Base-by-base conservation (phyloP, 306 rosid species). In the Citrullus mucosospermus region DNA sequence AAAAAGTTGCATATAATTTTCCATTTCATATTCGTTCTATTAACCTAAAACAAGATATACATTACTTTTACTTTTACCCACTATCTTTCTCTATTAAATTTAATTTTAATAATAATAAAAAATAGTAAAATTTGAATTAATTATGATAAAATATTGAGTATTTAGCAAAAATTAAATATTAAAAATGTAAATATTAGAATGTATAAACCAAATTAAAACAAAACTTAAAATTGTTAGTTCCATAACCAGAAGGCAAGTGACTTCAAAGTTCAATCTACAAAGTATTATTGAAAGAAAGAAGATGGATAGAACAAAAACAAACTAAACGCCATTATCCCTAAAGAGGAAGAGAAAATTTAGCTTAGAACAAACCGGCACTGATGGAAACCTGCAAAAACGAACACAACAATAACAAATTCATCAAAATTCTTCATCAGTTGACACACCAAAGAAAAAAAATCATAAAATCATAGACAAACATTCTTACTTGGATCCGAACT, bases 401-500 rank as follows among this genome's bases (percentile, higher is more conserved):
- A 57, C 62, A 57, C 20, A 57, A 63, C 70, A 15, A 34, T 3
- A 69, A 6, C 4, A 17, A 8, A 12, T 54, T 15, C 69, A 50
- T 51, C 12, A 65, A 16, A 32, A 18, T 28, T 20, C 30, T 6
- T 6, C 32, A 65, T 8, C 10, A 12, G 59, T 3, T 12, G 5
- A 73, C 28, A 30, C 39, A 5, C 65, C 36, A 30, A 44, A 15
- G 53, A 58, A 11, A 3, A 15, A 30, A 25, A 16, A 3, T 14
- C 8, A 53, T 15, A 2, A 10, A 68, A 20, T 43, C 2, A 9
- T 10, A 36, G 16, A 25, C 1, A 25, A 25, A 75, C 39, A 60
- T 17, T 65, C 87, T 88, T 86, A 95, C 97, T 95, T 84, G 99
- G 99, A 81, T 95, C 99, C 65, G 87, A 82, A 79, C 86, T 82